Base-by-base conservation (phyloP, 2,329 filamentous ascomycete genomes). In the Tolypocladium endophyticum region DNA sequence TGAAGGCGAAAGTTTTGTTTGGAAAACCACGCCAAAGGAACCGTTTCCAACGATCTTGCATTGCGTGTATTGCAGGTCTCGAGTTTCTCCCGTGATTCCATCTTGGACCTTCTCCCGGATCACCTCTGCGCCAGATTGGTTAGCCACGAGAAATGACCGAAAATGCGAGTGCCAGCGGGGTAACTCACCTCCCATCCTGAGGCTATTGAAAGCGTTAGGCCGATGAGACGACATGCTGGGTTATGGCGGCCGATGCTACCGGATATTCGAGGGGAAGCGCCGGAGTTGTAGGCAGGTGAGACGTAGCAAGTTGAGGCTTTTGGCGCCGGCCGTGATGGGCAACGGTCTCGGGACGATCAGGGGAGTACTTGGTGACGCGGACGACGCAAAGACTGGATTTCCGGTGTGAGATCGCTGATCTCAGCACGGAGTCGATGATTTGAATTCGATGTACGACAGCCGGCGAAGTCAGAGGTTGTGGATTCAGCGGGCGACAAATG, bases 11-110 rank as follows among this genome's bases (percentile, higher is more conserved):
- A 99, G 84, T 80, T 97, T 97, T 60, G 94, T 99, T 80, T 99
- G 94, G 76, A 99, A 99, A 65, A 99, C 94, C 57, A 99, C 93
- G 65, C 94, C 94, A 69, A 99, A 99, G 41, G 93, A 97, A 67
- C 94, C 94, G 79, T 99, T 99, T 74, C 94, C 94, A 56, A 99
- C 94, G 70, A 99, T 97, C 80, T 99, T 99, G 82, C 93, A 97
- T 74, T 97, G 94, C 60, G 94, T 97, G 77, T 99, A 99, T 74
- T 96, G 91, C 78, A 99, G 86, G 71, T 99, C 94, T 75, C 90
- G 88, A 70, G 92, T 96, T 76, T 99, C 94, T 69, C 94, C 94
- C 18, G 94, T 99, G 66, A 96, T 81, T 73, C 94, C 94, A 82
- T 99, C 94, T 76, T 99, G 94, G 67, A 99, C 94, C 80, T 96